Percentiles rank a stretch among this genome's conserved stretches.
phyloP scores from a whole-genome alignment of 2,329 filamentous ascomycete species.

The Trichocomaceae sp. region DNA sequence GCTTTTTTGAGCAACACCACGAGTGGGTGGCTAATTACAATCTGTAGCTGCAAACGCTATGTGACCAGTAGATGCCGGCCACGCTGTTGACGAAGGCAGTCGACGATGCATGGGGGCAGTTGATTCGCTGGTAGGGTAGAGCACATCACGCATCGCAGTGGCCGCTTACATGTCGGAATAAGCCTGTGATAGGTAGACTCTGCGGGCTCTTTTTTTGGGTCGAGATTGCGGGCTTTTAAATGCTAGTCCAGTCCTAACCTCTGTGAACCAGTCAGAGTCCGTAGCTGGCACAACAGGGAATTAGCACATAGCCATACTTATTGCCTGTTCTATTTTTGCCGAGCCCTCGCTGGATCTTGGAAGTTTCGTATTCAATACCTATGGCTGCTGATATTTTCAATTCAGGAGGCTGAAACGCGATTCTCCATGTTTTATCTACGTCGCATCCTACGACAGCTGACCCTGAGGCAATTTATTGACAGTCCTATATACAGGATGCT shows the following conservation, averaged over 20 bases:
- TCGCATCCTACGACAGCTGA: constrained; percentile 1
- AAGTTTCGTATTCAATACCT: background rate
- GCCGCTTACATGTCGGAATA: background rate
- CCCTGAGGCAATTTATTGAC: background rate
- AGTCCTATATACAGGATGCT: background rate
- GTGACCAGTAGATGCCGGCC: constrained; percentile 6
- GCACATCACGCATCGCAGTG: background rate
- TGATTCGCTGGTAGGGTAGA: constrained; percentile 8
- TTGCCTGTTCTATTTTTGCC: background rate
- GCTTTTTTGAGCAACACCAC: constrained; percentile 1
- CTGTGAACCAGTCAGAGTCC: constrained; percentile 8
- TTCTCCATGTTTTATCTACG: constrained; percentile 8
- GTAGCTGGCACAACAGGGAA: background rate
- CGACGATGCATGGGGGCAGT: background rate
- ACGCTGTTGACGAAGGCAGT: background rate
- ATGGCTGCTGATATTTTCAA: background rate
- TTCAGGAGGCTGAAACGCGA: background rate
- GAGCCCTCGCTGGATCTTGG: background rate
- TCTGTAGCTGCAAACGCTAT: constrained; percentile 4
- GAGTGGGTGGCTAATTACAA: constrained; percentile 3
- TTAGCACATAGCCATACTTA: background rate
- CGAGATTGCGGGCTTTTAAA: constrained; percentile 8
- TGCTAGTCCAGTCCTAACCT: too few relatives aligned
- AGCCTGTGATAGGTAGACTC: constrained; percentile 11
- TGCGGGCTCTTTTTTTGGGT: background rate